Conservation (phyloP, 768 basidiomycete genomes). For the Rhizopogon salebrosus region DNA sequence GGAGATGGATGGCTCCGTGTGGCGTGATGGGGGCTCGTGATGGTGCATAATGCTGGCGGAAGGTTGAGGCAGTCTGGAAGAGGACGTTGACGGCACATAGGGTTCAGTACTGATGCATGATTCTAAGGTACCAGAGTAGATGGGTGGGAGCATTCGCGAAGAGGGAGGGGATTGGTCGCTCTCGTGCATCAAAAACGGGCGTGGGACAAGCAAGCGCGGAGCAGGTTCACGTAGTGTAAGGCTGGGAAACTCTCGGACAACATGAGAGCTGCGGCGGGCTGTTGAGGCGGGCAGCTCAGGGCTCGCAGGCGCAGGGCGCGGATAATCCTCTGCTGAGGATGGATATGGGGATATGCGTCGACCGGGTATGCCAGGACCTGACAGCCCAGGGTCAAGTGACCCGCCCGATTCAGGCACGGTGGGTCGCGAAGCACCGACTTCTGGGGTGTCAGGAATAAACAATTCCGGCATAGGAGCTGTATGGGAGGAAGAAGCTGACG, state of each 20-base stretch:
- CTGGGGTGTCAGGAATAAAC: slow-evolving; percentile 7
- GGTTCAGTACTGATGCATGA: slow-evolving; percentile 11
- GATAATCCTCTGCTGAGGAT: slow-evolving; percentile 14
- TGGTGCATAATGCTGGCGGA: slow-evolving; percentile 11
- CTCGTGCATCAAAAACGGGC: slow-evolving; percentile 6
- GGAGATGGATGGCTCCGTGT: slow-evolving; percentile 10
- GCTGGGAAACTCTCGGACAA: slow-evolving; percentile 5
- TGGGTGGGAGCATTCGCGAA: slow-evolving; percentile 26
- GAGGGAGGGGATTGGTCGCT: slow-evolving; percentile 17
- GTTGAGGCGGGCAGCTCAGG: slow-evolving; percentile 4
- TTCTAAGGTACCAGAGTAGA: slow-evolving; percentile 14
- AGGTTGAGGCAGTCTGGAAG: slow-evolving; percentile 29
- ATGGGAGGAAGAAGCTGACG: slow-evolving; percentile 23
- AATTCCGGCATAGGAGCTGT: slow-evolving; percentile 6
- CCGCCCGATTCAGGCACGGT: slow-evolving; percentile 11
- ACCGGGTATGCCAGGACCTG: slow-evolving; percentile 55
- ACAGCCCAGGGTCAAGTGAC: slow-evolving; percentile 35
- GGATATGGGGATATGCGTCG: slow-evolving; percentile 14
- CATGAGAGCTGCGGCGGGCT: slow-evolving; percentile 4
- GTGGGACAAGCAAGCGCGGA: slow-evolving; percentile 11
- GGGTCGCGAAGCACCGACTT: slow-evolving; percentile 10
- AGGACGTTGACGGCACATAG: slow-evolving; percentile 16
- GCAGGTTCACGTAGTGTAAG: slow-evolving; percentile 8
- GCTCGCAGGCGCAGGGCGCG: slow-evolving; percentile 8
- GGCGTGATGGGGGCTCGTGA: slow-evolving; percentile 17